These are phyloP conservation scores for Amaranthus tricolor DNA, from an alignment of 179 eudicot genomes.

Conservation along the genomic window DNA sequence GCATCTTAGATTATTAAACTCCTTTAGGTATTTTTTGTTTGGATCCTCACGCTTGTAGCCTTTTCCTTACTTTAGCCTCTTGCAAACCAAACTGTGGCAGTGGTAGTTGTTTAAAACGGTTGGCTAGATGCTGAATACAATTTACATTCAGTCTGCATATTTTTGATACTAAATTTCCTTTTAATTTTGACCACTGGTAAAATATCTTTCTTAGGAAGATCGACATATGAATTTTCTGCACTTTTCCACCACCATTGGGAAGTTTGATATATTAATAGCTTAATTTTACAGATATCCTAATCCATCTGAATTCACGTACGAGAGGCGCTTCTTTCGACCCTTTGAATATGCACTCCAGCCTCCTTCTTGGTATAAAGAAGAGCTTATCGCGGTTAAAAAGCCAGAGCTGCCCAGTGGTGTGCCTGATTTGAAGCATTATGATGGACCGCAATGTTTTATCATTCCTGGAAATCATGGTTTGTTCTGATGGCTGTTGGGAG, in stretches of 20 bases:
- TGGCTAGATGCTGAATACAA: not conserved
- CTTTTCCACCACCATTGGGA: not conserved
- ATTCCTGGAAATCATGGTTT: slow-evolving; percentile 99
- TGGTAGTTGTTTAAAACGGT: not conserved
- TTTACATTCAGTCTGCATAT: slow-evolving; percentile 3
- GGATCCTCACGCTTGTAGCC: not conserved
- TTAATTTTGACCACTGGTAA: not conserved
- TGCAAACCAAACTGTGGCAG: not conserved
- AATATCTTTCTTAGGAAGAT: not conserved
- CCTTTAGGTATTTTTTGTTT: too few relatives aligned
- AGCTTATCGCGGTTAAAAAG: slow-evolving; percentile 87
- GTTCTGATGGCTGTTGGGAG: slow-evolving; percentile 25
- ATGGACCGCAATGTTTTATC: slow-evolving; percentile 94
- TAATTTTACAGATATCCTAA: slow-evolving; percentile 74
- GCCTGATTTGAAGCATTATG: slow-evolving; percentile 65
- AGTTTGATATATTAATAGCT: not conserved
- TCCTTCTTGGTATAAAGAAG: slow-evolving; percentile 82
- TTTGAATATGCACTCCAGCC: slow-evolving; percentile 95
- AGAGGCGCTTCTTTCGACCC: slow-evolving; percentile 85
- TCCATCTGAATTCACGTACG: slow-evolving; percentile 84
- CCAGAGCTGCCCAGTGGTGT: slow-evolving; percentile 91
- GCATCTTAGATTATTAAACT: too few relatives aligned
- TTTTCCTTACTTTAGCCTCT: not conserved
- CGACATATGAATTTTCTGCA: not conserved
- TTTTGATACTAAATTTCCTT: not conserved